Evolutionary conservation across 1,139 yeast genomes (phyloP).

Genomic region (Pichia sp.): DNA sequence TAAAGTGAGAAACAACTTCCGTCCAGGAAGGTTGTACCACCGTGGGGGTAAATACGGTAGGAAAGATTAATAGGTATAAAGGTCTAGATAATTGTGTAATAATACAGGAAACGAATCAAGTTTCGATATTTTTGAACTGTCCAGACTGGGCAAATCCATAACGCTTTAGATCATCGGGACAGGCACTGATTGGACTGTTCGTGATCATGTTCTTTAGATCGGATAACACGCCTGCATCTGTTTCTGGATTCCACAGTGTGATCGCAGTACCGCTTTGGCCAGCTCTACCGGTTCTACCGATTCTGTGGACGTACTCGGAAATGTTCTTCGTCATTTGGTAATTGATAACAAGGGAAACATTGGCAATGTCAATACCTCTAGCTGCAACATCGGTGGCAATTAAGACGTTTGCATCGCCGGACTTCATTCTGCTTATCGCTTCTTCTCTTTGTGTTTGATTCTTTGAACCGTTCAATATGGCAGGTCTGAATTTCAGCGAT

Average conservation of each 20-base stretch:
- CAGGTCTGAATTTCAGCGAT: slow-evolving; percentile 46
- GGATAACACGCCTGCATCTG: slow-evolving; percentile 51
- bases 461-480: slow-evolving; percentile 82
- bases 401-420: slow-evolving; percentile 60
- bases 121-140: slow-evolving; percentile 23
- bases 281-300: slow-evolving; percentile 97
- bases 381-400: slow-evolving; percentile 98
- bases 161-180: slow-evolving; percentile 52
- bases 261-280: slow-evolving; percentile 76
- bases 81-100: too few relatives aligned
- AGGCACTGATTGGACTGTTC: slow-evolving; percentile 44
- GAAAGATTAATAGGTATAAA: not conserved
- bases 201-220: slow-evolving; percentile 52
- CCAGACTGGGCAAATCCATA: slow-evolving; percentile 32
- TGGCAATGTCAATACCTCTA: slow-evolving; percentile 89
- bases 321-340: slow-evolving; percentile 77
- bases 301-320: slow-evolving; percentile 88
- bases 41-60: slow-evolving; percentile 19
- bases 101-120: slow-evolving; percentile 9
- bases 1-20: slow-evolving; percentile 3
- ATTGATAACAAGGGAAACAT: slow-evolving; percentile 81
- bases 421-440: slow-evolving; percentile 64
- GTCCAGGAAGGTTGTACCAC: slow-evolving; percentile 17
- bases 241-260: slow-evolving; percentile 57
- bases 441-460: slow-evolving; percentile 84